phyloP scores from a whole-genome alignment of 805 yeast species.

The Kluyveromyces aestuarii region DNA sequence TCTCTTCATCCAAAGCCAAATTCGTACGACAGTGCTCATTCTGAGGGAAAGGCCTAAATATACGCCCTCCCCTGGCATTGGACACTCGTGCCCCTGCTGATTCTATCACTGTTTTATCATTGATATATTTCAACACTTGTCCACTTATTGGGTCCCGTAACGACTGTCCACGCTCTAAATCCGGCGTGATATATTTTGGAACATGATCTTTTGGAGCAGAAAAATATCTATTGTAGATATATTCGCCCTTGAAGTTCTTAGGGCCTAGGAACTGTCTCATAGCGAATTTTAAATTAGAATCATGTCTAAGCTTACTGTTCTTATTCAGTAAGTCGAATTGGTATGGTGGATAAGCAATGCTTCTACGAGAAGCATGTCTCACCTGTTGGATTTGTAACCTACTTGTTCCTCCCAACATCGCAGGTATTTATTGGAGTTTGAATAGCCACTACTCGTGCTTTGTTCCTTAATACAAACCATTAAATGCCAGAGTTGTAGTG shows the following conservation, averaged over 20 bases:
- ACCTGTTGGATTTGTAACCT: slow-evolving; percentile 26
- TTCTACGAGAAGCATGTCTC: slow-evolving; percentile 41
- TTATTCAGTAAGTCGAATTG: slow-evolving; percentile 35
- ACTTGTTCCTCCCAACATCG: slow-evolving; percentile 1
- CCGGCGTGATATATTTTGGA: slow-evolving; percentile 65
- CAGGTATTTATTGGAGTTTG: not conserved
- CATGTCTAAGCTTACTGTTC: slow-evolving; percentile 31
- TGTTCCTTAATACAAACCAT: not conserved
- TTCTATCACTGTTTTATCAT: slow-evolving; percentile 7
- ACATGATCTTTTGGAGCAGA: slow-evolving; percentile 56
- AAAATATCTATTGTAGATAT: slow-evolving; percentile 64
- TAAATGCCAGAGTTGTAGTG: no score
- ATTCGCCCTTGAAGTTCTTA: slow-evolving; percentile 73
- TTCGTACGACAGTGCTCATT: slow-evolving; percentile 67
- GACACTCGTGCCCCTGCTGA: slow-evolving; percentile 6
- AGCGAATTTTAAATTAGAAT: slow-evolving; percentile 49
- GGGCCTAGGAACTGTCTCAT: slow-evolving; percentile 77
- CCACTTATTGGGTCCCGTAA: slow-evolving; percentile 29
- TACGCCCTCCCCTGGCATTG: slow-evolving; percentile 10
- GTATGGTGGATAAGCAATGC: slow-evolving; percentile 45
- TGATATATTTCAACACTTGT: slow-evolving; percentile 15
- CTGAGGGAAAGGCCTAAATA: slow-evolving; percentile 73
- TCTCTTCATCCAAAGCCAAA: slow-evolving; percentile 43
- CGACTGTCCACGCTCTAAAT: slow-evolving; percentile 34
- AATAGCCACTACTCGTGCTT: not conserved